Evolutionary conservation across 257 asterid genomes (phyloP).

Genomic region (Fraxinus pennsylvanica): DNA sequence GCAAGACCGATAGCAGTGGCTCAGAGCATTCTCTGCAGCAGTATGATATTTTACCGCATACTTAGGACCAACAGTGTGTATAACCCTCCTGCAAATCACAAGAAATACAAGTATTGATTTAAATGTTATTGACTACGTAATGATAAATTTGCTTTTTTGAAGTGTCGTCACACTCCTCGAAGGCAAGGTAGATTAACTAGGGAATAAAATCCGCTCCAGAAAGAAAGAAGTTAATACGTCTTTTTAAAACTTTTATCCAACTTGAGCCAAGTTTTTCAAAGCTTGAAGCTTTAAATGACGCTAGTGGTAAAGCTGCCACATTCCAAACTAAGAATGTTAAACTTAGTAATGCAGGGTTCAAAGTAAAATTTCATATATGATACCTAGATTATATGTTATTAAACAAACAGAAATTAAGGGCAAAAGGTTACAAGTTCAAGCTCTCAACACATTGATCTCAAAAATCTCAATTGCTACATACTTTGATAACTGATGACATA

Average conservation of each 20-base stretch:
- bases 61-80: slow-evolving; percentile 98
- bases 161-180: not conserved
- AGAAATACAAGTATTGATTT: slow-evolving; percentile 11
- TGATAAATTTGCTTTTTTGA: not conserved
- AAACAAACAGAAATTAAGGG: not conserved
- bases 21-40: slow-evolving; percentile 97
- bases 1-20: slow-evolving; percentile 91
- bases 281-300: not conserved
- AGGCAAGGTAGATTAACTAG: not conserved
- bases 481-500: slow-evolving; percentile 2
- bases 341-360: not conserved
- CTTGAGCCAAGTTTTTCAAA: not conserved
- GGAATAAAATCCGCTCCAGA: not conserved
- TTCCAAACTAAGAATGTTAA: not conserved
- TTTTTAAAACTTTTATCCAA: not conserved
- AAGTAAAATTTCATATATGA: not conserved
- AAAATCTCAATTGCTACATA: not conserved
- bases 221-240: not conserved
- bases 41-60: slow-evolving; percentile 96
- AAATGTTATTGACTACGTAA: slow-evolving; percentile 3
- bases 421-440: not conserved
- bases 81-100: slow-evolving; percentile 76
- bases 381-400: not conserved
- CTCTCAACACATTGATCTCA: not conserved
- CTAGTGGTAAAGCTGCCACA: not conserved